phyloP scores from a whole-genome alignment of 768 basidiomycete genomes.

The Russula compacta region DNA sequence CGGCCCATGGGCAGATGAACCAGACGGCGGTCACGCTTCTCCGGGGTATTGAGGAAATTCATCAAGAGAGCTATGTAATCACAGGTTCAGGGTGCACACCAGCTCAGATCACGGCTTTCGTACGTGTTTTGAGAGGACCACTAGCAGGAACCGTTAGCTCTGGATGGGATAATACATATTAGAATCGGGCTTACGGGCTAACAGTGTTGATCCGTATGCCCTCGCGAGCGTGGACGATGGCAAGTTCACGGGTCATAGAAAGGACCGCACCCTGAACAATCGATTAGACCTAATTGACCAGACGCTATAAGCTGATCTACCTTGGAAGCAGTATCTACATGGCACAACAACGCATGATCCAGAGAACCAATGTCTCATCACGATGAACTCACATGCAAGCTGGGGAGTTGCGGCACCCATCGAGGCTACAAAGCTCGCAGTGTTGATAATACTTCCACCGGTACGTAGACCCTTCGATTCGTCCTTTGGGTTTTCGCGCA shows the following conservation, averaged over 20 bases:
- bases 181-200: slow-evolving; percentile 65
- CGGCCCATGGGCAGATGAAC: slow-evolving; percentile 94
- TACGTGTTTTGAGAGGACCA: slow-evolving; percentile 92
- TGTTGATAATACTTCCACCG: slow-evolving; percentile 95
- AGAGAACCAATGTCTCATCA: neutral
- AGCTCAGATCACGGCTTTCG: slow-evolving; percentile 24
- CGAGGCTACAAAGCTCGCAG: slow-evolving; percentile 92
- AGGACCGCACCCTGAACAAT: slow-evolving; percentile 78
- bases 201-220: slow-evolving; percentile 94
- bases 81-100: neutral
- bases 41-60: slow-evolving; percentile 95
- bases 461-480: slow-evolving; percentile 66
- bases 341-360: neutral
- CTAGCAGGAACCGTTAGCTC: slow-evolving; percentile 32
- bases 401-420: slow-evolving; percentile 97
- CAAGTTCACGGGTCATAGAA: slow-evolving; percentile 95
- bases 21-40: slow-evolving; percentile 87
- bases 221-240: slow-evolving; percentile 96
- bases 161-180: neutral
- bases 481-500: slow-evolving; percentile 87
- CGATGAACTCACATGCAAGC: slow-evolving; percentile 72
- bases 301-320: slow-evolving; percentile 27
- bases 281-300: slow-evolving; percentile 3
- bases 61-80: slow-evolving; percentile 74
- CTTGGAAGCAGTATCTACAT: slow-evolving; percentile 88